Percentiles rank a stretch among this genome's conserved stretches.
phyloP scores from a whole-genome alignment of 2,329 filamentous ascomycete species.

The Zymoseptoria tritici region DNA sequence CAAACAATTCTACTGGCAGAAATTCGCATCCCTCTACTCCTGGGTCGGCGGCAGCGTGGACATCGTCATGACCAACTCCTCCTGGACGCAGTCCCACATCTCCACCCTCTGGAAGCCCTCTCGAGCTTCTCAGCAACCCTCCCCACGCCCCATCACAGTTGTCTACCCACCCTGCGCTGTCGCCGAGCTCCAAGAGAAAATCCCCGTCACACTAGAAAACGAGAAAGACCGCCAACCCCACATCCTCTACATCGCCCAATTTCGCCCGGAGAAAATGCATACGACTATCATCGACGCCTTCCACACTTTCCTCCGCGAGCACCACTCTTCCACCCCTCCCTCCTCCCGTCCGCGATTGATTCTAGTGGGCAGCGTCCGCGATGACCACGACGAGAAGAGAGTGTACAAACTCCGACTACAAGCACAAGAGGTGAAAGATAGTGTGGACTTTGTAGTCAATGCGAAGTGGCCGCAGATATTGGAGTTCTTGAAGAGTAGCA shows the following conservation, averaged over 20 bases:
- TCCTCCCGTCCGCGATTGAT: conserved; percentile 56
- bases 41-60: conserved; percentile 77
- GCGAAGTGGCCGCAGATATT: conserved; percentile 83
- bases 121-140: conserved; percentile 41
- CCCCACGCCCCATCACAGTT: conserved; percentile 56
- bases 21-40: conserved; percentile 77
- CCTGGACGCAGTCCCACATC: conserved; percentile 85
- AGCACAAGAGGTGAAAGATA: conserved; percentile 74
- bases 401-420: conserved; percentile 85
- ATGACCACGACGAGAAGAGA: conserved; percentile 68
- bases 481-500: conserved; percentile 66
- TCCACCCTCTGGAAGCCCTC: conserved; percentile 64
- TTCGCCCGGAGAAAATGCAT: conserved; percentile 96
- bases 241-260: conserved; percentile 91
- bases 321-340: conserved; percentile 36
- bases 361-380: conserved; percentile 85
- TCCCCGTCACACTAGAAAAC: conserved; percentile 62
- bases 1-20: conserved; percentile 79
- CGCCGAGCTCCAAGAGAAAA: conserved; percentile 66
- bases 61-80: conserved; percentile 95
- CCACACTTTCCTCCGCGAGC: conserved; percentile 59
- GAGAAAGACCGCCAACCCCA: conserved; percentile 63
- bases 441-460: conserved; percentile 81
- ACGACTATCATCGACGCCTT: conserved; percentile 79
- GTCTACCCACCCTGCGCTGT: conserved; percentile 93